phyloP scores from a whole-genome alignment of 1,139 yeast species.

The Candida pseudocylindracea region DNA sequence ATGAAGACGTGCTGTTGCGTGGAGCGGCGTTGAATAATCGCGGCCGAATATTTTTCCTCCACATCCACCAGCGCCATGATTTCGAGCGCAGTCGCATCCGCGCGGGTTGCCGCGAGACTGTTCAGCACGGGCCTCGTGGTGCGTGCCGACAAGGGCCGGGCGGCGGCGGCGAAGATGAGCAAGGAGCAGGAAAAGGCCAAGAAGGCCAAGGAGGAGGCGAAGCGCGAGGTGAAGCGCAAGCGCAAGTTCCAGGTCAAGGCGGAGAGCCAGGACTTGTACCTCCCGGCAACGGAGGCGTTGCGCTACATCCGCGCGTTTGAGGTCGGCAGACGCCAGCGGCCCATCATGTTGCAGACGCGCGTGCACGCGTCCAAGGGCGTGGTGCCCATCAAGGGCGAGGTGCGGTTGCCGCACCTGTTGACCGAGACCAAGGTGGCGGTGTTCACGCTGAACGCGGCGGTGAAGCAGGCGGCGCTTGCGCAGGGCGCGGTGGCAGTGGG shows the following conservation, averaged over 20 bases:
- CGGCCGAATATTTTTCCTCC: no score
- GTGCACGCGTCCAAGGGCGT: slow-evolving; percentile 69
- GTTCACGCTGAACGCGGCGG: slow-evolving; percentile 31
- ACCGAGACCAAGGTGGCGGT: slow-evolving; percentile 44
- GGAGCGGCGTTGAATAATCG: no score
- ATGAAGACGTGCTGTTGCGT: no score
- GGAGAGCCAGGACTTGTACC: slow-evolving; percentile 32
- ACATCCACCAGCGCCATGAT: no score
- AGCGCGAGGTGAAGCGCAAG: not conserved
- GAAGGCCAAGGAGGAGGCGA: not conserved
- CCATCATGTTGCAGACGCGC: slow-evolving; percentile 40
- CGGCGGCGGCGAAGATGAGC: no score
- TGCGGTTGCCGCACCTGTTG: slow-evolving; percentile 56
- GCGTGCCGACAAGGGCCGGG: no score
- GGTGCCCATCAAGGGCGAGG: slow-evolving; percentile 51
- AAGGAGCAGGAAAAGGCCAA: no score
- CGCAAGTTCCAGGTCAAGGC: slow-evolving; percentile 21
- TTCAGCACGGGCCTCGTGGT: no score
- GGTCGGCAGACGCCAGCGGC: slow-evolving; percentile 36
- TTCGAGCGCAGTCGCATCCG: no score
- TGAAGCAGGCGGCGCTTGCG: slow-evolving; percentile 6
- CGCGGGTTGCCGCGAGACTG: no score
- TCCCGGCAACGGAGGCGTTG: slow-evolving; percentile 54
- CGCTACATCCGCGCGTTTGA: slow-evolving; percentile 73
- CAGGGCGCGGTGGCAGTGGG: slow-evolving; percentile 19